Evolutionary conservation across 495 filamentous ascomycete species (phyloP), one percentile per base, ranked within the genome.

Genomic region (Platismatia glauca): DNA sequence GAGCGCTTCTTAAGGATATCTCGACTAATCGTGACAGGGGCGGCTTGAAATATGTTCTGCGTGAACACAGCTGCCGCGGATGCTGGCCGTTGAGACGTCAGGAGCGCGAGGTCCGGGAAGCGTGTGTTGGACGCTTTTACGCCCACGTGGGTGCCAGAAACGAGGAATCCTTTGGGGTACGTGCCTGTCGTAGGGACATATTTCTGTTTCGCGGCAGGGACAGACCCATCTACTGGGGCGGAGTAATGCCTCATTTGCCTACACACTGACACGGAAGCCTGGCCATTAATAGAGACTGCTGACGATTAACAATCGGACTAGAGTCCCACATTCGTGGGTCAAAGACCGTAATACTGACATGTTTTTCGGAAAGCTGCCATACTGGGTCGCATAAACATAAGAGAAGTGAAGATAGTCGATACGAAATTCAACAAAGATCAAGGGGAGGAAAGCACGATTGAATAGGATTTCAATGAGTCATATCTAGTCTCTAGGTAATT

Each of bases 41-140:
- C 94, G 27, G 94, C 94, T 72, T 96, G 92, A 77, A 97, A 99
- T 74, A 92, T 94, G 78, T 97, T 99, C 75, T 91, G 91, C 52
- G 94, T 99, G 78, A 97, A 95, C 15, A 97, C 94, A 5, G 91
- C 93, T 3, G 92, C 91, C 7, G 88, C 94, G n/a, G 89, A 83
- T 74, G 91, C 96, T 37, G 91, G 95, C 53, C 80, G 81, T 63
- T 95, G 88, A 12, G 95, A 97, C 27, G 86, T 83, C 63, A 99
- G 81, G 58, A 99, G 80, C 24, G 92, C 90, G 46, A 99, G 81
- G 70, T 99, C 94, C 18, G 91, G 89, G 69, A 89, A 89, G 50
- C 83, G 86, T 35, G 85, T 96, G 75, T 97, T 97, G 58, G 83
- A 83, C 1, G 91, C 84, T 77, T 99, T 99, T 46, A 99, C 90